phyloP scores from a whole-genome alignment of 2,329 filamentous ascomycete species.

The Ceratocystiopsis minuta region DNA sequence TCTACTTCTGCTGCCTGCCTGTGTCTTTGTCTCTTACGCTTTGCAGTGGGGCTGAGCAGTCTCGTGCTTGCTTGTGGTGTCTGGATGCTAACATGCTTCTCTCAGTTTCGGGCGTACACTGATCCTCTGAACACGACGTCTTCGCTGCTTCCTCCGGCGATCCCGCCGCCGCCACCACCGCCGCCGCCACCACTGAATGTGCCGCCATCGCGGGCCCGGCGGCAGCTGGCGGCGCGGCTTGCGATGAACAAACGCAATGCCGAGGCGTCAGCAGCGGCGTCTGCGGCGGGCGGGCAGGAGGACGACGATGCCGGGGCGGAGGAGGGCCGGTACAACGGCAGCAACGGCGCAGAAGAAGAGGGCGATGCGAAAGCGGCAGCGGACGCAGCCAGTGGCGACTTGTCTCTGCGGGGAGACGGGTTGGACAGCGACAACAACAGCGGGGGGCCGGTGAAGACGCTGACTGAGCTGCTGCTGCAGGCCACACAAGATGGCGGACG shows the following conservation, averaged over 20 bases:
- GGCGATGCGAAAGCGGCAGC: no score
- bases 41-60: no score
- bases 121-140: slow-evolving; percentile 32
- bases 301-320: background rate
- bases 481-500: slow-evolving; percentile 8
- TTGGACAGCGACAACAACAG: no score
- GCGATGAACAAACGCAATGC: slow-evolving; percentile 50
- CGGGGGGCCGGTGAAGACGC: no score
- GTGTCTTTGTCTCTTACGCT: no score
- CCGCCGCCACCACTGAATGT: slow-evolving; percentile 61
- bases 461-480: no score
- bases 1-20: no score
- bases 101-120: slow-evolving; percentile 40
- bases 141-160: slow-evolving; percentile 37
- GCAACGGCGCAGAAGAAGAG: no score
- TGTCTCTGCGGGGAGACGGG: background rate
- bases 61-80: no score
- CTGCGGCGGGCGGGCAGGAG: slow-evolving; percentile 16
- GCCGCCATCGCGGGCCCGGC: slow-evolving; percentile 67
- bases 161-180: slow-evolving; percentile 43
- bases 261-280: slow-evolving; percentile 24
- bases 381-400: background rate
- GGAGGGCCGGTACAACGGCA: background rate
- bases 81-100: no score
- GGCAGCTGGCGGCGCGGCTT: slow-evolving; percentile 78